These are phyloP conservation scores for Berkeleyomyces basicola DNA, from an alignment of 2,329 filamentous ascomycete genomes.

Conservation along the genomic window DNA sequence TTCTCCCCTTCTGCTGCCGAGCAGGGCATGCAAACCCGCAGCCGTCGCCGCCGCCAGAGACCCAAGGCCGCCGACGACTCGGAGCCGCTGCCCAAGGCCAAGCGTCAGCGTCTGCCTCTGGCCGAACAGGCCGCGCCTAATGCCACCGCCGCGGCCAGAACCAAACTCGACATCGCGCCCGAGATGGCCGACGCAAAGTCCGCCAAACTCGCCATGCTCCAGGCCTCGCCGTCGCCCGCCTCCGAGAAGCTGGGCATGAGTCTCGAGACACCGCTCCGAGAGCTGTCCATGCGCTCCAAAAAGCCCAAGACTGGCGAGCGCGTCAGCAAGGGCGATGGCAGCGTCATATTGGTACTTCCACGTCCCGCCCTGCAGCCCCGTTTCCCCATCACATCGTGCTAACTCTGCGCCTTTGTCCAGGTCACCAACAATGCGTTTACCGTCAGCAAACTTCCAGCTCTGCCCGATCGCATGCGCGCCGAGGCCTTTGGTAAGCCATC, in stretches of 20 bases:
- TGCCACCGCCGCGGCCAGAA: neutral
- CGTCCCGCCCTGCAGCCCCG: neutral
- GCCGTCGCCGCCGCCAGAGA: constrained; percentile 43
- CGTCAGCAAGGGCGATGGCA: constrained; percentile 49
- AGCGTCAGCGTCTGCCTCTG: constrained; percentile 42
- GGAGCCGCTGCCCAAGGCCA: constrained; percentile 43
- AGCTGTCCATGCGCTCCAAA: constrained; percentile 44
- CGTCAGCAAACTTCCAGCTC: constrained; percentile 66
- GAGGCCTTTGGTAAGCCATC: constrained; percentile 43
- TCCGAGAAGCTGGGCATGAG: constrained; percentile 28
- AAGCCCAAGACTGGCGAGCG: constrained; percentile 47
- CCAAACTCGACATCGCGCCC: constrained; percentile 27
- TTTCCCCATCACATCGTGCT: neutral
- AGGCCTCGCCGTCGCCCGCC: constrained; percentile 16
- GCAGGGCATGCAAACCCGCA: constrained; percentile 26
- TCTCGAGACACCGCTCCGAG: constrained; percentile 26
- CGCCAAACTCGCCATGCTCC: constrained; percentile 31
- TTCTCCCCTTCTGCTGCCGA: constrained; percentile 40
- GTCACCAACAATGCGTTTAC: constrained; percentile 73
- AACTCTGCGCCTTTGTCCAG: constrained; percentile 26
- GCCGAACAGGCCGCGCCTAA: constrained; percentile 27
- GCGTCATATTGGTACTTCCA: constrained; percentile 40
- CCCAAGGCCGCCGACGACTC: constrained; percentile 38
- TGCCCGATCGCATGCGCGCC: constrained; percentile 60
- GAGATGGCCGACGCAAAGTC: constrained; percentile 42